phyloP scores from a whole-genome alignment of 352 stramenopile genomes.

The Detonula confervacea region DNA sequence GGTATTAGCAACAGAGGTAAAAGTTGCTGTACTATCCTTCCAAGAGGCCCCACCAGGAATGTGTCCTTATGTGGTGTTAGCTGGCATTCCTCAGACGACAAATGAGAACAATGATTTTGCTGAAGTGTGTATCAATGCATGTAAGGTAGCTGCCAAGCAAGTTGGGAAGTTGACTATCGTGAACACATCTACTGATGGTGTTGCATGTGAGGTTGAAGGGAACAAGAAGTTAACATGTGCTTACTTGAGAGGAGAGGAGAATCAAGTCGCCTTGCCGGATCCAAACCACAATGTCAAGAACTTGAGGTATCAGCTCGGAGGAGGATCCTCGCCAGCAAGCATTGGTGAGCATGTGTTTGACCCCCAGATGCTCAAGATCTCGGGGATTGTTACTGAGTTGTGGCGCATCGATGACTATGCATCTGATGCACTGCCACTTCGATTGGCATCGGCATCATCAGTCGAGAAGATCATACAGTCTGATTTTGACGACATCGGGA shows the following conservation, averaged over 20 bases:
- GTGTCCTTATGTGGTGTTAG: not conserved
- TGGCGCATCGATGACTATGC: not conserved
- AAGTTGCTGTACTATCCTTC: not conserved
- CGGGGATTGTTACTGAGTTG: conserved; percentile 23
- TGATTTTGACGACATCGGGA: not conserved
- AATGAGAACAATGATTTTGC: conserved; percentile 6
- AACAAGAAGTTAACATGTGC: conserved; percentile 3
- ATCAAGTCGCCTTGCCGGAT: conserved; percentile 26
- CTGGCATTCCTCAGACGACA: conserved; percentile 3
- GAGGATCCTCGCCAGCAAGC: conserved; percentile 7
- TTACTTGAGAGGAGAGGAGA: conserved; percentile 11
- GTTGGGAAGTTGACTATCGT: conserved; percentile 5
- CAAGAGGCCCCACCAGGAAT: not conserved
- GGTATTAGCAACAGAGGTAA: not conserved
- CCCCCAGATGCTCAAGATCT: conserved; percentile 8
- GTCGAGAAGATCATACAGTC: not conserved
- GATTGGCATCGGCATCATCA: not conserved
- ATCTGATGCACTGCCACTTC: not conserved
- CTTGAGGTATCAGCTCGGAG: conserved; percentile 18
- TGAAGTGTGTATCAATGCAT: conserved; percentile 5
- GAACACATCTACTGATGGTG: conserved; percentile 20
- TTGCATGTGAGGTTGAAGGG: conserved; percentile 13
- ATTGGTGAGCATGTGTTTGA: conserved; percentile 28
- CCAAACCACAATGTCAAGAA: conserved; percentile 40
- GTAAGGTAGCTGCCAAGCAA: conserved; percentile 4